Percentiles rank a stretch among this genome's conserved stretches.
phyloP scores from a whole-genome alignment of 768 basidiomycete genomes.

The Termitomyces sp. region DNA sequence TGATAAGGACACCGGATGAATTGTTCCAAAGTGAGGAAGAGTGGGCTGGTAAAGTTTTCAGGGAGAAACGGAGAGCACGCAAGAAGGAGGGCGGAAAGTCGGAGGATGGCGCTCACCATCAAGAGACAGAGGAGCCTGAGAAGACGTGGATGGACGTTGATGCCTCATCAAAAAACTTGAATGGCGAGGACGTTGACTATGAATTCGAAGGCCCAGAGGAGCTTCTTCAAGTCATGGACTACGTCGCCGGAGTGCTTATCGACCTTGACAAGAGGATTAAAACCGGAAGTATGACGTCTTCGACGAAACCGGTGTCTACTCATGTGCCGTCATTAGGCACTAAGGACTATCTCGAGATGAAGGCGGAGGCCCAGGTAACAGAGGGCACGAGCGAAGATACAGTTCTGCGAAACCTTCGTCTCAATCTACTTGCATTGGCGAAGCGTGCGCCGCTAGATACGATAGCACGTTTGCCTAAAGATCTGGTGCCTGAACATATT shows the following conservation, averaged over 20 bases:
- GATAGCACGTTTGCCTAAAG: constrained; percentile 56
- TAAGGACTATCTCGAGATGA: neutral
- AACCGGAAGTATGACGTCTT: constrained; percentile 5
- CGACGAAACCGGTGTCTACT: neutral
- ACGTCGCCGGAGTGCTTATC: constrained; percentile 48
- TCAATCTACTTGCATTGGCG: constrained; percentile 72
- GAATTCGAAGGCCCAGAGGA: constrained; percentile 41
- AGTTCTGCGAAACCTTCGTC: constrained; percentile 48
- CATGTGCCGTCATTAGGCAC: neutral
- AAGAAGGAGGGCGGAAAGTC: constrained; percentile 9
- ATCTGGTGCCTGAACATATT: constrained; percentile 62
- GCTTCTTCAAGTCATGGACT: constrained; percentile 50
- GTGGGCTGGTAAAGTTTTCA: constrained; percentile 42
- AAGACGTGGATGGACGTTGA: constrained; percentile 28
- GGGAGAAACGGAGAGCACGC: constrained; percentile 22
- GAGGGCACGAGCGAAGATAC: constrained; percentile 35
- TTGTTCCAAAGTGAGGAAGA: constrained; percentile 45
- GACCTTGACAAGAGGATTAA: constrained; percentile 30
- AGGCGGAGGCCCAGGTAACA: neutral
- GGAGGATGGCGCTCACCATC: neutral
- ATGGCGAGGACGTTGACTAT: constrained; percentile 15
- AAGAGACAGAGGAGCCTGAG: constrained; percentile 27
- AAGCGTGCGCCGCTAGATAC: constrained; percentile 73
- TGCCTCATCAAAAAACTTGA: constrained; percentile 15
- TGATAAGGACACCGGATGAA: constrained; percentile 43